These are phyloP conservation scores for Pleurotus djamor DNA, from an alignment of 768 basidiomycete genomes.

Conservation along the genomic window DNA sequence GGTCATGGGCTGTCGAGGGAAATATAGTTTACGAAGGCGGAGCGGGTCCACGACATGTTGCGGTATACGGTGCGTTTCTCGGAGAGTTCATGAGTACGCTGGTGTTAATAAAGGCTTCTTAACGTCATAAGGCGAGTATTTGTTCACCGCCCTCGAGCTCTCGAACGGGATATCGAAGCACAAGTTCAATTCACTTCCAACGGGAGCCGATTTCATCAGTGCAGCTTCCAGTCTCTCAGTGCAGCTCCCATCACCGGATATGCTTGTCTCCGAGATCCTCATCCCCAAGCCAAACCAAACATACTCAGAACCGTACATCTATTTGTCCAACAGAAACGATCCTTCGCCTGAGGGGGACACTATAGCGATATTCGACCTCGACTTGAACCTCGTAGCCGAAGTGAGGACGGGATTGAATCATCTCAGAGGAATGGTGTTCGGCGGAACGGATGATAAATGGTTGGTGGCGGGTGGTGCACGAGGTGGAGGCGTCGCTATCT, in stretches of 20 bases:
- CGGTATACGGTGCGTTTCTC: constrained; percentile 49
- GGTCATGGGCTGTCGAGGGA: constrained; percentile 48
- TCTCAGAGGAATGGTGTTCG: constrained; percentile 66
- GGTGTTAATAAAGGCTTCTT: not conserved
- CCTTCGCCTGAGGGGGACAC: constrained; percentile 68
- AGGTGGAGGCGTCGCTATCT: constrained; percentile 70
- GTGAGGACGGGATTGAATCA: constrained; percentile 70
- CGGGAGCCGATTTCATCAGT: constrained; percentile 37
- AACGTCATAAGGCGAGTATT: constrained; percentile 42
- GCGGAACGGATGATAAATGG: constrained; percentile 59
- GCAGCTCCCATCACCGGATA: constrained; percentile 41
- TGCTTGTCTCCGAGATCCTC: constrained; percentile 72
- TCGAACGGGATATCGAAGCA: constrained; percentile 57
- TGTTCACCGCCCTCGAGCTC: constrained; percentile 73
- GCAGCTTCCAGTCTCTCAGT: constrained; percentile 47
- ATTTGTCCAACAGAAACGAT: constrained; percentile 75
- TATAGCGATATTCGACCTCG: constrained; percentile 65
- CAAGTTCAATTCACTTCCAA: constrained; percentile 40
- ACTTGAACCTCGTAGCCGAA: constrained; percentile 54
- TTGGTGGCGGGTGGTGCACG: constrained; percentile 61
- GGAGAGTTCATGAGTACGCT: not conserved
- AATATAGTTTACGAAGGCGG: constrained; percentile 50
- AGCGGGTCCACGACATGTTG: constrained; percentile 71
- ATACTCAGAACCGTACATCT: constrained; percentile 60
- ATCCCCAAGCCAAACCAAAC: constrained; percentile 49